These are phyloP conservation scores for Boletus sp. DNA, from an alignment of 1,284 basidiomycete genomes.

Conservation along the genomic window DNA sequence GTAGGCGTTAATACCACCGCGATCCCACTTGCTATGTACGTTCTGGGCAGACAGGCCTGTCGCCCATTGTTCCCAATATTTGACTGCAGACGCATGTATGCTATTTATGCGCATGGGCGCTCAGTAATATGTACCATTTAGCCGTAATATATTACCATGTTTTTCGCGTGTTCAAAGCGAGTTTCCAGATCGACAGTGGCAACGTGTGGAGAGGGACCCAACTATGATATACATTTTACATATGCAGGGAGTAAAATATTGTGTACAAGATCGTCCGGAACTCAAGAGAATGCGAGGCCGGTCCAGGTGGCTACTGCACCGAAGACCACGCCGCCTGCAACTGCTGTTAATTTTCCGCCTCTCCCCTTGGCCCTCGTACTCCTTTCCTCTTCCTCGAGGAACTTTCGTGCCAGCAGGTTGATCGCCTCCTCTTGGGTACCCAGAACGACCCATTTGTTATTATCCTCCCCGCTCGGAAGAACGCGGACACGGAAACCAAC, in stretches of 20 bases:
- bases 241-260: not conserved
- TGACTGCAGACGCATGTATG: slow-evolving; percentile 6
- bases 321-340: slow-evolving; percentile 42
- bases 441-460: slow-evolving; percentile 49
- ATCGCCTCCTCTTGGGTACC: slow-evolving; percentile 50
- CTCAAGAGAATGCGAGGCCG: slow-evolving; percentile 40
- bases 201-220: not conserved
- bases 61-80: not conserved
- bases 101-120: not conserved
- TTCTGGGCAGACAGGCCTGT: not conserved
- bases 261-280: not conserved
- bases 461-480: slow-evolving; percentile 38
- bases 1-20: not conserved
- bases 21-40: not conserved
- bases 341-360: slow-evolving; percentile 35
- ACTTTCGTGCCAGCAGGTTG: slow-evolving; percentile 36
- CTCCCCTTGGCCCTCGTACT: slow-evolving; percentile 21
- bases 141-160: not conserved
- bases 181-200: slow-evolving; percentile 12
- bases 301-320: slow-evolving; percentile 44
- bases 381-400: slow-evolving; percentile 42
- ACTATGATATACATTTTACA: slow-evolving; percentile 1
- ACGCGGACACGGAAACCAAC: slow-evolving; percentile 48
- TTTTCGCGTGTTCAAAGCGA: slow-evolving; percentile 5
- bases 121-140: slow-evolving; percentile 12